Conservation (phyloP, 495 filamentous ascomycete species). For the Articulospora tetracladia region DNA sequence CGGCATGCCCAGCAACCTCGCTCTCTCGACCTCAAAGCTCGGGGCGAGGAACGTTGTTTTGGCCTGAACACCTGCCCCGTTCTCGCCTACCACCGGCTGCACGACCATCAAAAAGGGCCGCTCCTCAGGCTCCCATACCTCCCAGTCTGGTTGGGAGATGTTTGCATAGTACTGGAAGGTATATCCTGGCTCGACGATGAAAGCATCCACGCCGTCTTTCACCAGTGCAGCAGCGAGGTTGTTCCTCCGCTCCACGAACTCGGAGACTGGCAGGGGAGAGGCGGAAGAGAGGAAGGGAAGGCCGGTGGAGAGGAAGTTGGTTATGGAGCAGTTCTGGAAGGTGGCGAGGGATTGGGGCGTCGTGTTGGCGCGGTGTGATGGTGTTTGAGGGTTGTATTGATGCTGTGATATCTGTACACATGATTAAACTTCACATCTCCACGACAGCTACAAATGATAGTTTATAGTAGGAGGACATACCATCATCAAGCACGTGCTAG, state of each 20-base stretch:
- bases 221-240: slow-evolving; percentile 44
- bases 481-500: not conserved
- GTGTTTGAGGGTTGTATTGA: not conserved
- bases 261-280: slow-evolving; percentile 32
- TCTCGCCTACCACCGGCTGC: slow-evolving; percentile 28
- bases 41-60: slow-evolving; percentile 48
- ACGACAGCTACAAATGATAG: not conserved
- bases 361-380: slow-evolving; percentile 18
- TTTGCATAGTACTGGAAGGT: slow-evolving; percentile 56
- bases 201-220: slow-evolving; percentile 40
- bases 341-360: slow-evolving; percentile 30
- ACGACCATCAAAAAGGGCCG: slow-evolving; percentile 53
- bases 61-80: slow-evolving; percentile 35
- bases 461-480: not conserved
- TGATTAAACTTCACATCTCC: not conserved
- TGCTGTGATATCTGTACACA: not conserved
- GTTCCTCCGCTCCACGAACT: slow-evolving; percentile 42
- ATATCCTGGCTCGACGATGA: slow-evolving; percentile 53
- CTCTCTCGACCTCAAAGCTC: slow-evolving; percentile 50
- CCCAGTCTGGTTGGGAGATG: slow-evolving; percentile 51
- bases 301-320: slow-evolving; percentile 34
- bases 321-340: slow-evolving; percentile 43
- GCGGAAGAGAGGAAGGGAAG: slow-evolving; percentile 43
- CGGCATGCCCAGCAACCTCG: slow-evolving; percentile 46
- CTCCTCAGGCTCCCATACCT: slow-evolving; percentile 57